These are phyloP conservation scores for Leucaena leucocephala DNA, from an alignment of 306 rosid genomes.

Conservation along the genomic window DNA sequence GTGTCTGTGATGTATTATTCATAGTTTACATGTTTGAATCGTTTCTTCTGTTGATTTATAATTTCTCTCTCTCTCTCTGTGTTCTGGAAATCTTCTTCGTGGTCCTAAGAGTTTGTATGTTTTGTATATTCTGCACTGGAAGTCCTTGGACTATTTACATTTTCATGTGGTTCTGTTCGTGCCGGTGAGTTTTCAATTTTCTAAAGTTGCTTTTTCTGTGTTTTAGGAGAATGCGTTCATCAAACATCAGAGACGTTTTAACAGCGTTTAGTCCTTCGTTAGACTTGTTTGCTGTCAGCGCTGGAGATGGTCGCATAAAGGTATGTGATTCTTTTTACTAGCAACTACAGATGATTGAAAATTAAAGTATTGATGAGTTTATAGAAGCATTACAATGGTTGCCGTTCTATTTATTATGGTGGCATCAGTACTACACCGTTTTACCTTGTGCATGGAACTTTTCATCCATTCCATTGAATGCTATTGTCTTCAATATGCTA, in stretches of 20 bases:
- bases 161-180: background rate
- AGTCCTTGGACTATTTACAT: background rate
- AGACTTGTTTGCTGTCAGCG: slow-evolving; percentile 73
- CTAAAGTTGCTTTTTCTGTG: background rate
- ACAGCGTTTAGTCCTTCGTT: slow-evolving; percentile 79
- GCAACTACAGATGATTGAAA: background rate
- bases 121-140: background rate
- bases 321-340: slow-evolving; percentile 32
- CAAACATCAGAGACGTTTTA: slow-evolving; percentile 69
- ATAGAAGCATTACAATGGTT: background rate
- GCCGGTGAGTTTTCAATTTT: background rate
- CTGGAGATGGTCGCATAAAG: slow-evolving; percentile 96
- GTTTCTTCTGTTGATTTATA: background rate
- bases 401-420: background rate
- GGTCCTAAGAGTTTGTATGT: background rate
- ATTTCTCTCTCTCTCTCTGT: background rate
- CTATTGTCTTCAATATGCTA: background rate
- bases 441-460: background rate
- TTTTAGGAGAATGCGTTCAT: slow-evolving; percentile 48
- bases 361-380: background rate
- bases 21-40: background rate
- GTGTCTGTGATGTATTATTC: background rate
- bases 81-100: background rate
- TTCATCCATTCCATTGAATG: background rate
- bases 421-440: background rate